Percentiles rank a stretch among this genome's conserved stretches.
Evolutionary conservation across 345 rosid genomes (phyloP).

Genomic region (Clausena lansium): DNA sequence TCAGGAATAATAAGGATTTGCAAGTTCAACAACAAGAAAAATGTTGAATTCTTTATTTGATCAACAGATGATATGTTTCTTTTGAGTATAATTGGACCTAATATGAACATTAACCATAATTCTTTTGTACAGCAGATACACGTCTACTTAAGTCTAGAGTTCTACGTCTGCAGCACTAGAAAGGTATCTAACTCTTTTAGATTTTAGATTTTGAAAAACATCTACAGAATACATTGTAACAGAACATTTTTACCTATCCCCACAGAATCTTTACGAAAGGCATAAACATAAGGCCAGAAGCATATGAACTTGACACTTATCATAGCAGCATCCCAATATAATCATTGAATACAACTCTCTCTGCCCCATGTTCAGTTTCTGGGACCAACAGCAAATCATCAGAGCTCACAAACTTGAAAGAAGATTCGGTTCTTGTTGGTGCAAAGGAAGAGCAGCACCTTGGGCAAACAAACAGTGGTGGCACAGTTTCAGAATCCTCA

Average conservation of each 20-base stretch:
- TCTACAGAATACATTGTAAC: neutral
- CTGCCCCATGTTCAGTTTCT: constrained; percentile 1
- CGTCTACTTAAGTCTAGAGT: neutral
- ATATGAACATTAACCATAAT: neutral
- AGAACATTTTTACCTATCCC: neutral
- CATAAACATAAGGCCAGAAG: neutral
- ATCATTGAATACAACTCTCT: constrained; percentile 12
- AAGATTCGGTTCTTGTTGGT: constrained; percentile 32
- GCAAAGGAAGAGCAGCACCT: constrained; percentile 59
- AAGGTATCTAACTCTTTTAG: neutral
- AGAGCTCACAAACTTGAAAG: constrained; percentile 24
- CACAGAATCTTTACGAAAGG: neutral
- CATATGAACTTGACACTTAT: neutral
- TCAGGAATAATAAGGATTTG: neutral
- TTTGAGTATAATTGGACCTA: neutral
- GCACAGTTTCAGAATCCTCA: constrained; percentile 58
- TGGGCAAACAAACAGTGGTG: constrained; percentile 69
- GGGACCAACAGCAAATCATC: constrained; percentile 34
- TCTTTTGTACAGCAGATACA: neutral
- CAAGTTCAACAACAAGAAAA: neutral
- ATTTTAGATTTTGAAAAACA: neutral
- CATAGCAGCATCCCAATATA: constrained; percentile 6
- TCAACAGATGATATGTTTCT: neutral
- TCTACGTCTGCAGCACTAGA: neutral
- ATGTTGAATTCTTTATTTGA: neutral